Conservation (phyloP, 306 rosid species). For the Gleditsia sinensis region DNA sequence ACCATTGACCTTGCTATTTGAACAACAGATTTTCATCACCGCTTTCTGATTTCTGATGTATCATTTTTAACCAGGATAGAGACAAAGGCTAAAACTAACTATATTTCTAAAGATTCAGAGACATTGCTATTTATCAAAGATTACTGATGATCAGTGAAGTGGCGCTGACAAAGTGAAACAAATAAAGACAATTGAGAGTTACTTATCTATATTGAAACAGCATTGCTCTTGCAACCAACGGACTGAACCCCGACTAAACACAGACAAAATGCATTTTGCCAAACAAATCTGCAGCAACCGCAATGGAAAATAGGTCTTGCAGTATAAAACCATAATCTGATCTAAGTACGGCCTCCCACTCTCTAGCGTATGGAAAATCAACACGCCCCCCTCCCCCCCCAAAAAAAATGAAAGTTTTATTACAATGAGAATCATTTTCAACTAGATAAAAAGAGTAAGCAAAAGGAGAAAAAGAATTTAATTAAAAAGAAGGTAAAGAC, state of each 20-base stretch:
- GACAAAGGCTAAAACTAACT: background rate
- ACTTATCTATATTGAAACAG: conserved; percentile 9
- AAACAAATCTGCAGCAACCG: conserved; percentile 27
- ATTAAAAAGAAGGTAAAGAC: background rate
- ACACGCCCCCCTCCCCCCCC: too few relatives aligned
- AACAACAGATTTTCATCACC: background rate
- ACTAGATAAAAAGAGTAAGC: conserved; percentile 6
- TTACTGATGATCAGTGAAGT: background rate
- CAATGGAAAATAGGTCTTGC: conserved; percentile 19
- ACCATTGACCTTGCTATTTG: too few relatives aligned
- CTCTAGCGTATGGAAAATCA: conserved; percentile 40
- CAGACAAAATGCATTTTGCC: conserved; percentile 27
- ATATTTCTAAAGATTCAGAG: background rate
- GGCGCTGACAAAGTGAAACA: background rate
- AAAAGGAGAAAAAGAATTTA: conserved; percentile 31
- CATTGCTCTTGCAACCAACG: conserved; percentile 26
- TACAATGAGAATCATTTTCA: background rate
- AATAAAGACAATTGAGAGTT: conserved; percentile 28
- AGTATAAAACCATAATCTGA: conserved; percentile 25
- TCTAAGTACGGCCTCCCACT: conserved; percentile 40
- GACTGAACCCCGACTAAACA: conserved; percentile 27
- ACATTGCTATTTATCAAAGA: background rate
- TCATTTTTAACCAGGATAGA: background rate
- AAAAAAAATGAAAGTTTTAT: background rate
- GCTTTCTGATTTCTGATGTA: background rate